phyloP scores from a whole-genome alignment of 305 asterid species.

The Fraxinus dipetala region DNA sequence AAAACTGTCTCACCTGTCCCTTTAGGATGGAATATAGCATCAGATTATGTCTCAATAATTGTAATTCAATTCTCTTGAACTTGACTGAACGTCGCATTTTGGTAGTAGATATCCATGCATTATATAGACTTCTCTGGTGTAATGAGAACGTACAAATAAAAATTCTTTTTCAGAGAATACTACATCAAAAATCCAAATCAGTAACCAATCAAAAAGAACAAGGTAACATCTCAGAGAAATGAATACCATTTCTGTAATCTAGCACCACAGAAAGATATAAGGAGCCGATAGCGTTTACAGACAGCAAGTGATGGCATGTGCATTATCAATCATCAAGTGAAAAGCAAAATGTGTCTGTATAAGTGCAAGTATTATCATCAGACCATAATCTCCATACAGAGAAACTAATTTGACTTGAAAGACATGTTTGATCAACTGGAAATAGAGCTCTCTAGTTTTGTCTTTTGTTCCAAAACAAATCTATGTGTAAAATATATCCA shows the following conservation, averaged over 20 bases:
- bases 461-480: neutral
- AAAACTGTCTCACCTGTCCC: slow-evolving; percentile 47
- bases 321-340: slow-evolving; percentile 8
- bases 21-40: slow-evolving; percentile 48
- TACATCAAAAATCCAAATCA: slow-evolving; percentile 6
- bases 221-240: neutral
- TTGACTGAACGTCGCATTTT: slow-evolving; percentile 59
- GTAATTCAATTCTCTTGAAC: slow-evolving; percentile 64
- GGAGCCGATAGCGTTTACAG: neutral
- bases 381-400: neutral
- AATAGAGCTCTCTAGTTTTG: slow-evolving; percentile 2
- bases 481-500: neutral
- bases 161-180: slow-evolving; percentile 9
- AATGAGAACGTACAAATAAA: slow-evolving; percentile 22
- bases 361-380: neutral
- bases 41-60: slow-evolving; percentile 41
- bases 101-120: slow-evolving; percentile 64
- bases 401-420: slow-evolving; percentile 1
- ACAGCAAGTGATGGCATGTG: neutral
- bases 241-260: neutral
- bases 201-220: neutral
- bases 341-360: neutral
- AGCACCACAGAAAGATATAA: neutral
- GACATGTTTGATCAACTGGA: slow-evolving; percentile 12
- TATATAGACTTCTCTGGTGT: slow-evolving; percentile 66